Conservation (phyloP, 176 grass and related monocot genomes). For the Puya raimondii region DNA sequence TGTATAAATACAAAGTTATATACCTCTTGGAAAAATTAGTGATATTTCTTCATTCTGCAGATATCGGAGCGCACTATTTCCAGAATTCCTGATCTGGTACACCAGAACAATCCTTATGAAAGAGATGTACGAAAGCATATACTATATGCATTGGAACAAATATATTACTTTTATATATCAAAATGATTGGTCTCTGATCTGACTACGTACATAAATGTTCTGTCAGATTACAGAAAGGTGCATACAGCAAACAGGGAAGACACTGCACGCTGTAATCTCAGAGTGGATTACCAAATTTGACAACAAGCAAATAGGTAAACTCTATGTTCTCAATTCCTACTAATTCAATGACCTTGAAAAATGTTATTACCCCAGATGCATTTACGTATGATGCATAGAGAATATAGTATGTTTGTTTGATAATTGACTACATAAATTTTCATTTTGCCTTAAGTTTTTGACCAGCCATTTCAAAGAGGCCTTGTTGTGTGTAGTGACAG, state of each 20-base stretch:
- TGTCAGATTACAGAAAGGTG: slow-evolving; percentile 92
- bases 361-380: background rate
- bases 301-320: slow-evolving; percentile 81
- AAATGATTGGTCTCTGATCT: slow-evolving; percentile 12
- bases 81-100: slow-evolving; percentile 55
- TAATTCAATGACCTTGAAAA: background rate
- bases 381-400: background rate
- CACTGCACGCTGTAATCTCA: slow-evolving; percentile 75
- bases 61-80: slow-evolving; percentile 45
- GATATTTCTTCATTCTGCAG: slow-evolving; percentile 26
- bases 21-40: background rate
- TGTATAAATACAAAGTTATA: background rate
- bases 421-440: no score
- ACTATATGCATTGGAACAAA: slow-evolving; percentile 11
- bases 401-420: background rate
- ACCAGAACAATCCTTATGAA: slow-evolving; percentile 78
- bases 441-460: no score
- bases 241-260: slow-evolving; percentile 67
- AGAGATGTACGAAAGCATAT: slow-evolving; percentile 52
- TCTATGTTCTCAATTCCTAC: background rate
- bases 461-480: background rate
- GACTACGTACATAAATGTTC: slow-evolving; percentile 20
- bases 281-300: slow-evolving; percentile 88
- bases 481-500: background rate
- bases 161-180: slow-evolving; percentile 1